Evolutionary conservation across 306 rosid species (phyloP), one percentile per base, ranked within the genome.

Genomic region (Lathyrus oleraceus): DNA sequence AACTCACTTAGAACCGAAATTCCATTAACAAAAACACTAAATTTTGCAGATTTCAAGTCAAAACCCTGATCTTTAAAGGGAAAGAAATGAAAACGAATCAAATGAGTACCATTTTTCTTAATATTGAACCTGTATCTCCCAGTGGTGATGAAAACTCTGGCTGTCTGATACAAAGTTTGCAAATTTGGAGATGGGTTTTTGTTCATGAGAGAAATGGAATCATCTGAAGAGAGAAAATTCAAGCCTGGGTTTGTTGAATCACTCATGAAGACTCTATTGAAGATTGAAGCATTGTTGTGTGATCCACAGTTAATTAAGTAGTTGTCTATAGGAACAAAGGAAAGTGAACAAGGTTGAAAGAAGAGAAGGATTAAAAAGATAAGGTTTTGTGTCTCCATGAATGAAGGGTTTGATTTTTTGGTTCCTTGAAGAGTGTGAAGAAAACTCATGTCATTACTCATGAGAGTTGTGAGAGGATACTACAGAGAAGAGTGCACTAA

Each of bases 271-370:
- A 76, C 35, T 25, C 91, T 76, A 76, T 79, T 82, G 80, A 78
- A 79, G 78, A 73, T 66, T 6, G 92, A 73, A 70, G 67, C 67
- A 82, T 89, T 91, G 81, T 53, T 70, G 67, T 77, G 54, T 27
- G 97, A 85, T 72, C 99, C 97, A 76, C 95, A 91, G 79, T 76
- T 95, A 82, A 95, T 70, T 8, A 95, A 92, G 71, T 79, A 87
- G 76, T 86, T 85, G 45, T 95, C 97, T 32, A 30, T 21, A 47
- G 97, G 97, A 77, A 76, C 77, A 81, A 95, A 89, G 30, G 85
- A 75, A 72, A 78, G n/a, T 8, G 91, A 79, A 57, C 59, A 77
- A 60, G 83, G 83, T 12, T 69, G 60, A 32, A 70, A 76, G 11
- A 76, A 48, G 5, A 86, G 54, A 72, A 86, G 44, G 12, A 48